Evolutionary conservation across 2,329 filamentous ascomycete genomes (phyloP).

Genomic region (Diaporthe citriasiana): DNA sequence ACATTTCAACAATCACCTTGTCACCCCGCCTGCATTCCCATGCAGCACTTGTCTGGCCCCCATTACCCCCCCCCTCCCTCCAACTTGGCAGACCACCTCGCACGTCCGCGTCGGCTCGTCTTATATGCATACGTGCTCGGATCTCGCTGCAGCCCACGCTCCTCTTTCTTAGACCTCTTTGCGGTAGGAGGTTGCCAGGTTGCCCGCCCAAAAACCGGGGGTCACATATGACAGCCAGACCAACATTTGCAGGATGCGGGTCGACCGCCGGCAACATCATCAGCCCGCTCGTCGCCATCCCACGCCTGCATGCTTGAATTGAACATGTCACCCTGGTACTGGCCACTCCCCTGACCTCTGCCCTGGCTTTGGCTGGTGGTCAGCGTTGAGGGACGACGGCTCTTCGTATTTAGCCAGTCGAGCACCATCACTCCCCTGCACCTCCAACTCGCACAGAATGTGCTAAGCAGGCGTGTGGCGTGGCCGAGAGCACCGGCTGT

Average conservation of each 20-base stretch:
- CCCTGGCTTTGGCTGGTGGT: not conserved
- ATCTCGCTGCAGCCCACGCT: conserved; percentile 8
- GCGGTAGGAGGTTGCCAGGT: not conserved
- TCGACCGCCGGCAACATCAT: not conserved
- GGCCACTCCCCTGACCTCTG: not conserved
- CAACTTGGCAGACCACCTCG: not conserved
- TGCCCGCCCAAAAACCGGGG: not conserved
- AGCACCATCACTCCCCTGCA: conserved; percentile 8
- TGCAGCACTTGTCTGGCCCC: not conserved
- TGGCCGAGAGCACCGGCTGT: conserved; percentile 1
- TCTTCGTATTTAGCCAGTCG: not conserved
- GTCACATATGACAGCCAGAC: not conserved
- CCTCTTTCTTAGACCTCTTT: not conserved
- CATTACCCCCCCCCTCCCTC: not conserved
- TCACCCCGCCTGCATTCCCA: not conserved
- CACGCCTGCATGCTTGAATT: not conserved
- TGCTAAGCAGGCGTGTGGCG: conserved; percentile 12
- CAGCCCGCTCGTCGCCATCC: conserved; percentile 19
- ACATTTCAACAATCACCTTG: not conserved
- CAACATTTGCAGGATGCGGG: not conserved
- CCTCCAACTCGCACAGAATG: not conserved
- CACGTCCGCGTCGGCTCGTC: not conserved
- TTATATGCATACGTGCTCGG: conserved; percentile 9
- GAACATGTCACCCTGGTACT: not conserved
- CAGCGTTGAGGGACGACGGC: not conserved